Conservation (phyloP, 768 basidiomycete genomes). For the Suillus decipiens region DNA sequence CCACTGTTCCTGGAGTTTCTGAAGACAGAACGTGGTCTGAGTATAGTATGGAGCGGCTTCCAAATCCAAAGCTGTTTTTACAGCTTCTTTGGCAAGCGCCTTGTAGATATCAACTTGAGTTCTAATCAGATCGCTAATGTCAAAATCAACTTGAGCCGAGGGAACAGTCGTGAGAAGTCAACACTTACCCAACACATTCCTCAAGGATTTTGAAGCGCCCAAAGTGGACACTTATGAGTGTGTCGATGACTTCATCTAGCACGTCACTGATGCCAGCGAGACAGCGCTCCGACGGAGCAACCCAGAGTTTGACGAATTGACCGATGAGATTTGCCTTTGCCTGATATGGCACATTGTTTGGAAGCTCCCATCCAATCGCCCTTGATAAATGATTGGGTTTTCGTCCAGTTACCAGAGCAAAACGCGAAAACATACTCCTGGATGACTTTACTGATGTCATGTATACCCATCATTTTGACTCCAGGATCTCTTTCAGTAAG, state of each 20-base stretch:
- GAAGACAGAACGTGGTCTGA: slow-evolving; percentile 23
- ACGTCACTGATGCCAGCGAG: slow-evolving; percentile 34
- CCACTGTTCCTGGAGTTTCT: slow-evolving; percentile 18
- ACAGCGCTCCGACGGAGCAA: slow-evolving; percentile 30
- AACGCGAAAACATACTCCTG: slow-evolving; percentile 24
- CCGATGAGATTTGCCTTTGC: slow-evolving; percentile 34
- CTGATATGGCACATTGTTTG: slow-evolving; percentile 34
- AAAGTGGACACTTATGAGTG: slow-evolving; percentile 38
- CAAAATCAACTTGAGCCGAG: slow-evolving; percentile 9
- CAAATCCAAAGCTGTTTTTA: slow-evolving; percentile 38
- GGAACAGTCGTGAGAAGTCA: slow-evolving; percentile 2
- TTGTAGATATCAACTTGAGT: slow-evolving; percentile 31
- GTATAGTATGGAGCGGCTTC: slow-evolving; percentile 44
- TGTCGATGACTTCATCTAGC: slow-evolving; percentile 30
- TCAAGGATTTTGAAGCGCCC: slow-evolving; percentile 40
- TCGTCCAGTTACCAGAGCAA: background rate
- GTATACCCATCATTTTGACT: slow-evolving; percentile 20
- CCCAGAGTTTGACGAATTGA: slow-evolving; percentile 33
- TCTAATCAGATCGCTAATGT: slow-evolving; percentile 28
- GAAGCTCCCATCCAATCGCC: slow-evolving; percentile 39
- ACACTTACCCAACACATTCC: slow-evolving; percentile 36
- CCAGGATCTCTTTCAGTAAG: slow-evolving; percentile 19
- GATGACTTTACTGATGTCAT: slow-evolving; percentile 37
- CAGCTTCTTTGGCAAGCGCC: slow-evolving; percentile 20
- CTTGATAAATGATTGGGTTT: slow-evolving; percentile 19